phyloP scores from a whole-genome alignment of 2,329 filamentous ascomycete genomes.

The Talaromyces sp. region DNA sequence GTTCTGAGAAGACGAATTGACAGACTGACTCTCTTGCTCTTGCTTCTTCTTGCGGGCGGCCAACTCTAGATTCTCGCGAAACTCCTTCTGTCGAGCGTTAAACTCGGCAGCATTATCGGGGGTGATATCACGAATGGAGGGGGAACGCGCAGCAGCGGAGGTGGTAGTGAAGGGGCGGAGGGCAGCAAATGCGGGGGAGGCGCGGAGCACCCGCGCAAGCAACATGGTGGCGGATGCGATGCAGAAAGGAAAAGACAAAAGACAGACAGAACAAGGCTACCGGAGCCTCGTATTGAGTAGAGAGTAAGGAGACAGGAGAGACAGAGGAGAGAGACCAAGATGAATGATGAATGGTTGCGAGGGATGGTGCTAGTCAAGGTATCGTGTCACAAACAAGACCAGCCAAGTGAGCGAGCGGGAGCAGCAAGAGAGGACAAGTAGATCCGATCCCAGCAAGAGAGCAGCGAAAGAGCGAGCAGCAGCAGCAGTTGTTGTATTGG shows the following conservation, averaged over 20 bases:
- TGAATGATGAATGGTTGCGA: background rate
- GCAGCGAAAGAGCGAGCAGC: background rate
- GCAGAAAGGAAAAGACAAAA: background rate
- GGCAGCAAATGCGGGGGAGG: conserved; percentile 42
- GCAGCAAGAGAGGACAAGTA: background rate
- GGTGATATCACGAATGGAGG: conserved; percentile 81
- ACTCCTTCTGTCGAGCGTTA: conserved; percentile 76
- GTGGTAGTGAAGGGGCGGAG: conserved; percentile 57
- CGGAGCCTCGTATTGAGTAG: background rate
- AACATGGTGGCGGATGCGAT: conserved; percentile 29
- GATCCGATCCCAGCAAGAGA: background rate
- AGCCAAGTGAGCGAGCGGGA: background rate
- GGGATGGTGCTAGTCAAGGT: background rate
- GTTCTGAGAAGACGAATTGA: conserved; percentile 42
- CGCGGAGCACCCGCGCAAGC: conserved; percentile 45
- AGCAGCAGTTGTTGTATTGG: background rate
- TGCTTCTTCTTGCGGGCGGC: conserved; percentile 70
- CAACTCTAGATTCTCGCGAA: conserved; percentile 69
- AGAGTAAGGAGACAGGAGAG: background rate
- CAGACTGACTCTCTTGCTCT: conserved; percentile 75
- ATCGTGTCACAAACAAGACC: background rate
- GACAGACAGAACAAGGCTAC: background rate
- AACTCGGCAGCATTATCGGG: conserved; percentile 68
- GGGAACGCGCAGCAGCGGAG: conserved; percentile 48
- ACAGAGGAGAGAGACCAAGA: too few species aligned